Percentiles rank a stretch among this genome's conserved stretches.
Conservation (phyloP, 2,329 filamentous ascomycete genomes). For the Talaromyces sp. region DNA sequence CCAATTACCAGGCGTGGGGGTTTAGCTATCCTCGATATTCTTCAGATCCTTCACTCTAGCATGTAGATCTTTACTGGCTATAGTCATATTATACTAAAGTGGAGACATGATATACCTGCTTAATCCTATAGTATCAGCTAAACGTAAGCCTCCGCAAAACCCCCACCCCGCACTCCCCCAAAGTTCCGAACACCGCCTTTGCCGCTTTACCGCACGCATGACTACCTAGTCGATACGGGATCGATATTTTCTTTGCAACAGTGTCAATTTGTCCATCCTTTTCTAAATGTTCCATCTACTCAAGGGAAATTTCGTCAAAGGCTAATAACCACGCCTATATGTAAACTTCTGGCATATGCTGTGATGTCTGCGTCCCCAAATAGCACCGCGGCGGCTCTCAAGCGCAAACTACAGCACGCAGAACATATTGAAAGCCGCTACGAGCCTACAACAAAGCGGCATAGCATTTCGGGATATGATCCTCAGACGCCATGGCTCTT, state of each 20-base stretch:
- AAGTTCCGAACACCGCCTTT: slow-evolving; percentile 30
- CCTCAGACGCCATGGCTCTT: slow-evolving; percentile 36
- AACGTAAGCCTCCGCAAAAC: slow-evolving; percentile 16
- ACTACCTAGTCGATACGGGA: slow-evolving; percentile 13
- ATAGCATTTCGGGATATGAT: slow-evolving; percentile 31
- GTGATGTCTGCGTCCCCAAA: slow-evolving; percentile 22
- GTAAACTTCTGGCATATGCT: neutral
- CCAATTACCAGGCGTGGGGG: too few relatives aligned
- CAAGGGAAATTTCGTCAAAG: neutral
- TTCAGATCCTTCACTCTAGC: too few relatives aligned
- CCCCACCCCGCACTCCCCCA: slow-evolving; percentile 20
- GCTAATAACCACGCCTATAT: neutral
- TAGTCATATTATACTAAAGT: neutral
- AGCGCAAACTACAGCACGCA: slow-evolving; percentile 32
- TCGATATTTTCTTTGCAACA: neutral
- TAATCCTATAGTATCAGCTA: neutral
- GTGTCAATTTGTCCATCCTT: neutral
- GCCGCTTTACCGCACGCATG: neutral
- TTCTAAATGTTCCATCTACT: neutral
- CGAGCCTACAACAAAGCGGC: slow-evolving; percentile 26
- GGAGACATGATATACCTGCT: neutral
- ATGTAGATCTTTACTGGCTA: too few relatives aligned
- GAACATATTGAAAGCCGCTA: slow-evolving; percentile 21
- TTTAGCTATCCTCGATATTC: too few relatives aligned
- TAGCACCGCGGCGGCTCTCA: slow-evolving; percentile 26